Evolutionary conservation across 177 flowering plant genomes (phyloP).

Genomic region (Vitis hybrid): DNA sequence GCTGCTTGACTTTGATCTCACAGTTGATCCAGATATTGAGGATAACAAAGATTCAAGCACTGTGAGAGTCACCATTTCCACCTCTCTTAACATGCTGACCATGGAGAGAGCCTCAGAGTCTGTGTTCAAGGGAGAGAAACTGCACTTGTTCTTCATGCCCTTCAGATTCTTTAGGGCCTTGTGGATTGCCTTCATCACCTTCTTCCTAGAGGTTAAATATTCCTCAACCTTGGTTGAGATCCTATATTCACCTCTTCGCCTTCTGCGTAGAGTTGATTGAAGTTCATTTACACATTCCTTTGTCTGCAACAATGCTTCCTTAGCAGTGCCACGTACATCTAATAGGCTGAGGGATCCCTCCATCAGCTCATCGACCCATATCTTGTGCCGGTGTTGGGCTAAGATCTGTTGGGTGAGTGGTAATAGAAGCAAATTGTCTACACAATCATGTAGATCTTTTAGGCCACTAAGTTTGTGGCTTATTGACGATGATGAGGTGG

Average conservation of each 20-base stretch:
- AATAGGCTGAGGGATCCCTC: constrained; percentile 41
- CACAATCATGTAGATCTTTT: constrained; percentile 26
- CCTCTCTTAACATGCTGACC: constrained; percentile 28
- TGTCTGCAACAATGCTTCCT: constrained; percentile 29
- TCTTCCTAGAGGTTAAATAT: constrained; percentile 35
- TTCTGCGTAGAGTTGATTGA: constrained; percentile 38
- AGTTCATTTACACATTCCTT: constrained; percentile 26
- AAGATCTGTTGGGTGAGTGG: constrained; percentile 27
- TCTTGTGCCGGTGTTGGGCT: constrained; percentile 6
- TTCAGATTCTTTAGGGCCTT: constrained; percentile 30
- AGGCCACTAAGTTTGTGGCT: constrained; percentile 19
- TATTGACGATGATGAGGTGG: constrained; percentile 25
- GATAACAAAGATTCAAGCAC: too few relatives aligned
- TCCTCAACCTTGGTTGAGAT: constrained; percentile 11
- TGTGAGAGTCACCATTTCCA: constrained; percentile 19
- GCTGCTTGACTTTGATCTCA: too few relatives aligned
- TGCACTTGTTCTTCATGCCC: constrained; percentile 7
- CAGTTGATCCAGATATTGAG: too few relatives aligned
- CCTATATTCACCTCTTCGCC: constrained; percentile 16
- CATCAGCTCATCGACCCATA: constrained; percentile 18
- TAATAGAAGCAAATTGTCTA: constrained; percentile 28
- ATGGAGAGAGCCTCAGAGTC: constrained; percentile 15
- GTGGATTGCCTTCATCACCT: constrained; percentile 29
- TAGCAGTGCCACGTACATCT: constrained; percentile 30
- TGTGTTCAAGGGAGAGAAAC: constrained; percentile 14